A percentile compares a stretch with the other conserved stretches of the same genome.
These are phyloP conservation scores for Ceratocystis smalleyi DNA, from an alignment of 2,329 filamentous ascomycete genomes.

Conservation along the genomic window DNA sequence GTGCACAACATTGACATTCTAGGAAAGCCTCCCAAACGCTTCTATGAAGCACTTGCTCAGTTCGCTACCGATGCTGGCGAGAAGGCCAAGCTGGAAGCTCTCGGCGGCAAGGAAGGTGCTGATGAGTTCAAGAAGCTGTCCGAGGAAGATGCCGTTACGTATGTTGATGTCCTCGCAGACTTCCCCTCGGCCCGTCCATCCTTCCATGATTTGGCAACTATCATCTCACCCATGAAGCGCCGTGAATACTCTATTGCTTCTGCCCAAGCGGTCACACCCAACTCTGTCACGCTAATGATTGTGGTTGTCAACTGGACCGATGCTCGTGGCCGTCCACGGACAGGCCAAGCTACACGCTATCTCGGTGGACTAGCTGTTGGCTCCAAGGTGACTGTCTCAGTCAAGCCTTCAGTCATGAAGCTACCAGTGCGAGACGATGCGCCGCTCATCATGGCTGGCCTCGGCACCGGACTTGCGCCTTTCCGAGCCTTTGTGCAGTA, in stretches of 20 bases:
- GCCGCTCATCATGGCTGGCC: constrained; percentile 95
- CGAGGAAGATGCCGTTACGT: constrained; percentile 84
- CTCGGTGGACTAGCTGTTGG: constrained; percentile 63
- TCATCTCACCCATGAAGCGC: constrained; percentile 84
- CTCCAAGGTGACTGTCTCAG: constrained; percentile 69
- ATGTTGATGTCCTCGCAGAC: constrained; percentile 76
- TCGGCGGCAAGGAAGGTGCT: constrained; percentile 65
- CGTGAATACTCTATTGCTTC: constrained; percentile 99
- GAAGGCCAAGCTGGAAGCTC: constrained; percentile 59
- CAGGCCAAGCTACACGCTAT: constrained; percentile 86
- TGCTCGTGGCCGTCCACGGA: constrained; percentile 69
- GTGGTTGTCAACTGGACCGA: constrained; percentile 96
- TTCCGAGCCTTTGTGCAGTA: constrained; percentile 99
- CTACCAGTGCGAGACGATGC: constrained; percentile 75
- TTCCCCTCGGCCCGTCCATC: constrained; percentile 76
- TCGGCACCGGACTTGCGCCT: constrained; percentile 95
- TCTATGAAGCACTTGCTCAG: constrained; percentile 84
- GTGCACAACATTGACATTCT: constrained; percentile 93
- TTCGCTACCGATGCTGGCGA: constrained; percentile 72
- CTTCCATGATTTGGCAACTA: constrained; percentile 76
- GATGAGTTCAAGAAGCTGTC: constrained; percentile 82
- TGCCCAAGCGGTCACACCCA: constrained; percentile 84
- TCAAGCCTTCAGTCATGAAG: constrained; percentile 99
- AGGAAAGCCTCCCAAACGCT: constrained; percentile 89
- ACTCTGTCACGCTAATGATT: constrained; percentile 82